Percentiles rank a stretch among this genome's conserved stretches.
phyloP scores from a whole-genome alignment of 2,329 filamentous ascomycete genomes.

The Stemphylium beticola region DNA sequence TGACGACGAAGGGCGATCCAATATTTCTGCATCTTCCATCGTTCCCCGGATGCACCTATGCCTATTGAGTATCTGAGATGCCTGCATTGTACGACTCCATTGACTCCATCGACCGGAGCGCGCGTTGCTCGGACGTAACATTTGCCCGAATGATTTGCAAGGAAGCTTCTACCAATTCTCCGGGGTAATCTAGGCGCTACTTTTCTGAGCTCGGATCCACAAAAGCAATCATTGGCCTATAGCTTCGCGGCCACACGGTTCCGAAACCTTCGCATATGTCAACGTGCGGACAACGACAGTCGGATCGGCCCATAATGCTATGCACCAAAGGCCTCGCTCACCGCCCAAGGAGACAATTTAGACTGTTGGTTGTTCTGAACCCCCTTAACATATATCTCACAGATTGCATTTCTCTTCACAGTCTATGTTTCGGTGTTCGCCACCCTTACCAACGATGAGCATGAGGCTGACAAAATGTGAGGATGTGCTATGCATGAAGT shows the following conservation, averaged over 20 bases:
- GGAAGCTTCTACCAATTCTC: neutral
- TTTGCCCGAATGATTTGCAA: neutral
- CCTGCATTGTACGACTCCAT: neutral
- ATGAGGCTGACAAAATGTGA: neutral
- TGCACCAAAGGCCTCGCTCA: neutral
- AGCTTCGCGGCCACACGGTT: neutral
- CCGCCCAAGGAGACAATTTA: neutral
- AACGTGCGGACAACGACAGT: neutral
- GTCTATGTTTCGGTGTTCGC: no score
- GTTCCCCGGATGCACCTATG: neutral
- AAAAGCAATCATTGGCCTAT: conserved; percentile 1
- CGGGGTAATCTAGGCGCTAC: conserved; percentile 1
- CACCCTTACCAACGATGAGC: neutral
- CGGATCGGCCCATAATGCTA: conserved; percentile 6
- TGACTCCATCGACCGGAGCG: neutral
- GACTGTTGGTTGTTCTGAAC: neutral
- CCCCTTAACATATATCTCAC: neutral
- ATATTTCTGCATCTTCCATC: neutral
- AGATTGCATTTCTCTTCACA: neutral
- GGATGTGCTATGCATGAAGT: neutral
- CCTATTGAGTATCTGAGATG: neutral
- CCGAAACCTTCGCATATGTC: conserved; percentile 9
- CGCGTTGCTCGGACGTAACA: neutral
- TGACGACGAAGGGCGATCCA: neutral
- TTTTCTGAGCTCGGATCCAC: neutral